Evolutionary conservation across 371 early-diverging fungal genomes (phyloP), one percentile per base, ranked within the genome.

Genomic region (Syncephalastrum sp.): DNA sequence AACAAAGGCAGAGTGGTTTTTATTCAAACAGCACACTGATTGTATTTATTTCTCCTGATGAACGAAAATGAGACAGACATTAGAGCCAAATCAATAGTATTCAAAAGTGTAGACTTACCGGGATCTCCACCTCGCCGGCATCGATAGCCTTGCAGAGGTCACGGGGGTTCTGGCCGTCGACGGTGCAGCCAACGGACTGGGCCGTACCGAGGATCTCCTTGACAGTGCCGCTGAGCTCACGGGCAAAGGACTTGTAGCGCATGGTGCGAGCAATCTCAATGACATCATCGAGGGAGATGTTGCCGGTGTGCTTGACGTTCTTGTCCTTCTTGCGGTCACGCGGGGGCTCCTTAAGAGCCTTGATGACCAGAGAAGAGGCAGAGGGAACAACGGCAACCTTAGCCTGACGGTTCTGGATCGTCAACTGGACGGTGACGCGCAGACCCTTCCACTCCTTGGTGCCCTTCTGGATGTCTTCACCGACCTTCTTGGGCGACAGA

Each of bases 281-380:
- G 60, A 99, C 86, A 61, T 96, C 93, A 60, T 92, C 91, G 45
- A 98, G 74, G 60, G 92, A 66, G 65, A 96, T 79, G 89, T 96
- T 94, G 59, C 96, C 96, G 68, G 73, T 81, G 91, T 98, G 97
- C 86, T 94, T 90, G 82, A 96, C 45, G 92, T 99, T 99, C 92
- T 99, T 99, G 82, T 99, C 99, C 94, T 99, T 99, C 93, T 99
- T 99, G 79, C 94, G 91, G 84, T 99, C 99, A 67, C 99, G 88
- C 57, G 91, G 89, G 65, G 99, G 97, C 84, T 99, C 99, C 88
- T 97, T 98, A 51, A 99, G 85, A 66, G 98, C 99, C 83, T 90
- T 90, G 83, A 99, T 96, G 75, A 99, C 94, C 62, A 99, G 83
- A 68, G 99, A 93, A 23, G 97, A 93, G 64, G 99, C 98, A 49